Percentiles rank a stretch among this genome's conserved stretches.
phyloP scores from a whole-genome alignment of 2,329 filamentous ascomycete species.

The Madurella fahalii region DNA sequence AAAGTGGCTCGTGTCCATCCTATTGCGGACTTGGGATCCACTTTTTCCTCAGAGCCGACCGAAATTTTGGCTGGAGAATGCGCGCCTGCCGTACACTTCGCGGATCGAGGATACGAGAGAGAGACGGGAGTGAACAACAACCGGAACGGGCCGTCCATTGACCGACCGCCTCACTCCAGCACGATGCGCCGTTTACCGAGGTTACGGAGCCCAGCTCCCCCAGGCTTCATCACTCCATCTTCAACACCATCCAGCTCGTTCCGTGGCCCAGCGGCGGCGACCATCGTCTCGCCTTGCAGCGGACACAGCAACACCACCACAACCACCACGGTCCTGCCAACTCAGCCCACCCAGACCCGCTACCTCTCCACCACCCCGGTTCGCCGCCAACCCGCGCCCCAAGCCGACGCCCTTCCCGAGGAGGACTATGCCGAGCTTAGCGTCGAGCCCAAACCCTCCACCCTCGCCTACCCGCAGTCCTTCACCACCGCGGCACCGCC shows the following conservation, averaged over 20 bases:
- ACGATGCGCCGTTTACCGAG: slow-evolving; percentile 26
- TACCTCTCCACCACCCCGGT: slow-evolving; percentile 17
- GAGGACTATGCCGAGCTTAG: slow-evolving; percentile 7
- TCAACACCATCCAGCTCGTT: slow-evolving; percentile 9
- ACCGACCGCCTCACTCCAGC: background rate
- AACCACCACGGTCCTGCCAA: slow-evolving; percentile 1
- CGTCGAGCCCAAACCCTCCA: slow-evolving; percentile 13
- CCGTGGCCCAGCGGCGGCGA: slow-evolving; percentile 13
- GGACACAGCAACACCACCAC: background rate
- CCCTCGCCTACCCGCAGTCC: slow-evolving; percentile 26
- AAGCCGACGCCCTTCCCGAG: background rate
- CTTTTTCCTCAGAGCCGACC: slow-evolving; percentile 5
- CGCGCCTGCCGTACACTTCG: slow-evolving; percentile 8
- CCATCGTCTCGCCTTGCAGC: background rate
- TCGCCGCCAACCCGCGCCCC: background rate
- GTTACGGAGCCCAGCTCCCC: slow-evolving; percentile 21
- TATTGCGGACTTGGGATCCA: slow-evolving; percentile 1
- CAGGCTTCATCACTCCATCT: slow-evolving; percentile 13
- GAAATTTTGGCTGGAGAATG: slow-evolving; percentile 24
- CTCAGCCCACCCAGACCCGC: slow-evolving; percentile 12
- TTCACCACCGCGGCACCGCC: slow-evolving; percentile 27
- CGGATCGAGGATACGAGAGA: slow-evolving; percentile 6
- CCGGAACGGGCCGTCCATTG: slow-evolving; percentile 6
- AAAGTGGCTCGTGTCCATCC: slow-evolving; percentile 8
- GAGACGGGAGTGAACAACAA: background rate